phyloP scores from a whole-genome alignment of 768 basidiomycete genomes.

The Gymnopilus junonius region DNA sequence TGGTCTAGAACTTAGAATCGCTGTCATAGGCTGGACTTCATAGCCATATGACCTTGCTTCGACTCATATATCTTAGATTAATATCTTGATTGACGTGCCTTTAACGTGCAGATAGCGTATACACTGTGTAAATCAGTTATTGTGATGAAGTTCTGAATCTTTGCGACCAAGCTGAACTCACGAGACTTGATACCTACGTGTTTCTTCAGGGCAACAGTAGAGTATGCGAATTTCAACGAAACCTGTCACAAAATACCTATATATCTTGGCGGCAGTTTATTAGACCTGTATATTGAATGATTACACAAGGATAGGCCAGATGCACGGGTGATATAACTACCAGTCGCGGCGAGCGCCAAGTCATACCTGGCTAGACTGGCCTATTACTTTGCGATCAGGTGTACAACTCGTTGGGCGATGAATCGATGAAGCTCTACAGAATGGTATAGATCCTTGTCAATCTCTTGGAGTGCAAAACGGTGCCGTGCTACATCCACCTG shows the following conservation, averaged over 20 bases:
- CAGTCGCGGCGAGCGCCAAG: no score
- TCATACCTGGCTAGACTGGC: no score
- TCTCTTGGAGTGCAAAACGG: neutral
- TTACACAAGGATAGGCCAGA: no score
- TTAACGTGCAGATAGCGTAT: neutral
- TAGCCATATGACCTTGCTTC: neutral
- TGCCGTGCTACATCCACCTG: neutral
- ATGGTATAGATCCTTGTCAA: neutral
- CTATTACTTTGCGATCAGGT: no score
- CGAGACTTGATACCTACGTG: neutral
- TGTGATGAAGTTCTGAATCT: neutral
- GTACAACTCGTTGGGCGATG: no score
- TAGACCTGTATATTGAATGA: no score
- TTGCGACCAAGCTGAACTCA: neutral
- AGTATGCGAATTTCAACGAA: neutral
- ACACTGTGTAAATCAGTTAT: neutral
- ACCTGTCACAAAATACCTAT: no score
- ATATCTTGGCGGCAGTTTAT: no score
- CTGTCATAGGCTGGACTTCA: neutral
- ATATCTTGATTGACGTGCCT: neutral
- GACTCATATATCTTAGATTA: neutral
- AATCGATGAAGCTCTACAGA: neutral
- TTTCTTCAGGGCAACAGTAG: neutral
- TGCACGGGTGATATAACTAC: no score
- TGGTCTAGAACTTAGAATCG: neutral